Percentiles rank a stretch among this genome's conserved stretches.
phyloP scores from a whole-genome alignment of 768 basidiomycete species.

The Phlegmacium glaucopus region DNA sequence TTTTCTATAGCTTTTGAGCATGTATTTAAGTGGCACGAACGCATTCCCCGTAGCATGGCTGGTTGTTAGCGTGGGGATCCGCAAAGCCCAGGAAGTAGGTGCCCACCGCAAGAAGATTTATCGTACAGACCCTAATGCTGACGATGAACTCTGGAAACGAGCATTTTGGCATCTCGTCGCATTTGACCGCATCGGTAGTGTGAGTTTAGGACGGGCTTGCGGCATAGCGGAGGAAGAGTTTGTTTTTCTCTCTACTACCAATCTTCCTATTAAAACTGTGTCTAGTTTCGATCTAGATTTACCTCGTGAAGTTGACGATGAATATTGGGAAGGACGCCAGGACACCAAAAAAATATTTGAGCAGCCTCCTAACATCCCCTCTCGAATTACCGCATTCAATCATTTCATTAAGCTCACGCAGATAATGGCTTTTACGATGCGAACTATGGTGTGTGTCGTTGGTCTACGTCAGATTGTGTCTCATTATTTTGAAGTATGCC shows the following conservation, averaged over 20 bases:
- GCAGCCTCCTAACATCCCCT: constrained; percentile 63
- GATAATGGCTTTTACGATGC: constrained; percentile 65
- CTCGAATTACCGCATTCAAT: constrained; percentile 58
- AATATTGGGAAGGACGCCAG: constrained; percentile 64
- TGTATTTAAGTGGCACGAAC: constrained; percentile 51
- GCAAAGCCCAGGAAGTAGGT: constrained; percentile 73
- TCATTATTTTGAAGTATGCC: constrained; percentile 49
- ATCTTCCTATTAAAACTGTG: not conserved
- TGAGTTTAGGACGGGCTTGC: constrained; percentile 52
- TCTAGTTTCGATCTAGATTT: constrained; percentile 80
- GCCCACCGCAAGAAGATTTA: constrained; percentile 68
- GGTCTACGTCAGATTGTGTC: not conserved
- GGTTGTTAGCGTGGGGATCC: constrained; percentile 48
- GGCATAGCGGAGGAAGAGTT: constrained; percentile 67
- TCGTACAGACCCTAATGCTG: constrained; percentile 38
- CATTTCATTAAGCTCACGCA: constrained; percentile 62
- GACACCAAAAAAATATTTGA: constrained; percentile 48
- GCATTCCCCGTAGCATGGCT: constrained; percentile 52
- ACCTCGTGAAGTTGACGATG: constrained; percentile 79
- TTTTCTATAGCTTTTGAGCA: constrained; percentile 42
- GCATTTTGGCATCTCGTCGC: constrained; percentile 71
- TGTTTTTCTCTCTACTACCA: constrained; percentile 16
- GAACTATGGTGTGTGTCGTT: constrained; percentile 54
- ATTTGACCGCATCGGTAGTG: constrained; percentile 55
- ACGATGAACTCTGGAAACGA: constrained; percentile 76